Percentiles rank a stretch among this genome's conserved stretches.
These are phyloP conservation scores for Bryum argenteum DNA, from an alignment of 225 moss, liverwort and hornwort genomes.

Conservation along the genomic window DNA sequence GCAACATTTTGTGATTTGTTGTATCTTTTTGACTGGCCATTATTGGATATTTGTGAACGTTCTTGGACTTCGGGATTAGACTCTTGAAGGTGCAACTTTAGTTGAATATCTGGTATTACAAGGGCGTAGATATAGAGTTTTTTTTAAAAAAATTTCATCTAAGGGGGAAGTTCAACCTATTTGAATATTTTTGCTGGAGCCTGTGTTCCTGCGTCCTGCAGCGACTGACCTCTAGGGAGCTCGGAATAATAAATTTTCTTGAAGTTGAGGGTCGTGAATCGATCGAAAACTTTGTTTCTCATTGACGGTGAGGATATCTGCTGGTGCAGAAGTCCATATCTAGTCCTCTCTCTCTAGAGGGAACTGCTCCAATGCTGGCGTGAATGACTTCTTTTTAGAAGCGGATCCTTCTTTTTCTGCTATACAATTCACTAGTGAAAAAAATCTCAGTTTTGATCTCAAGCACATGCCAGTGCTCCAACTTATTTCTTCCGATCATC, in stretches of 20 bases:
- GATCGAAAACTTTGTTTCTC: background rate
- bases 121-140: background rate
- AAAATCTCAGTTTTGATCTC: background rate
- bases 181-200: background rate
- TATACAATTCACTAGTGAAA: background rate
- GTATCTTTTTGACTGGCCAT: too few relatives aligned
- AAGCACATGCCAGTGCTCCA: background rate
- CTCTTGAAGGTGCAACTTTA: too few relatives aligned
- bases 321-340: constrained; percentile 11
- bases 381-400: constrained; percentile 3
- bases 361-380: background rate
- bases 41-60: too few relatives aligned
- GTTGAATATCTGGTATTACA: too few relatives aligned
- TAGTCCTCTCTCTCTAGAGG: background rate
- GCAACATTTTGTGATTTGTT: too few relatives aligned
- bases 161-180: background rate
- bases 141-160: background rate
- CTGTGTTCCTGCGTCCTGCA: too few relatives aligned
- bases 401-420: background rate
- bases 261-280: background rate
- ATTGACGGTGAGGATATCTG: constrained; percentile 5
- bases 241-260: background rate
- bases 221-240: background rate
- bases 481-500: background rate
- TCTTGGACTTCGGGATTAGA: too few relatives aligned